Conservation (phyloP, 331 rosid genomes). For the Prunus yedoensis region DNA sequence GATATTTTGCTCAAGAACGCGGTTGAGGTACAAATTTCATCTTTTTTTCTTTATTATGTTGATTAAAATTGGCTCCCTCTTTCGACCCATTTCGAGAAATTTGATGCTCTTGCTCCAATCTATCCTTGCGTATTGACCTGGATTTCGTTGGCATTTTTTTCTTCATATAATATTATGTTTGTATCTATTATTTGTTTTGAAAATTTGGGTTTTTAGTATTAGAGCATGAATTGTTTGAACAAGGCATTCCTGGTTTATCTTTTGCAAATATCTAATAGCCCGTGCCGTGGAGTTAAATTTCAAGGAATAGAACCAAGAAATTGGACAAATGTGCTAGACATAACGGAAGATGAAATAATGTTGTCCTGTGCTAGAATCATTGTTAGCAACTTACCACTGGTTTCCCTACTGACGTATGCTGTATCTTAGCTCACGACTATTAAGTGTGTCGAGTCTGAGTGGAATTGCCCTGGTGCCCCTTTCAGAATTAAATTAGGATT, state of each 20-base stretch:
- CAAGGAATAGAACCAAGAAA: background rate
- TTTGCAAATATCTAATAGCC: background rate
- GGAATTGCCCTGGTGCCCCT: background rate
- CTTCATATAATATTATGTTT: background rate
- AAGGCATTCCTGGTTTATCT: background rate
- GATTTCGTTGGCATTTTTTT: background rate
- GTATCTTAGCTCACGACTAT: background rate
- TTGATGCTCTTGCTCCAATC: background rate
- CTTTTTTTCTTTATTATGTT: background rate
- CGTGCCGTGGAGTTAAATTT: background rate
- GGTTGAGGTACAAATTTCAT: constrained; percentile 55
- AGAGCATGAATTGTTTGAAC: background rate
- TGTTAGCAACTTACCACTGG: background rate
- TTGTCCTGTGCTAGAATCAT: background rate
- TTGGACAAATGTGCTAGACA: background rate
- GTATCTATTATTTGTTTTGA: background rate
- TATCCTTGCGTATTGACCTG: background rate
- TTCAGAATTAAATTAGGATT: background rate
- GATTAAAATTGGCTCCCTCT: background rate
- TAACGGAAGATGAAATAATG: background rate
- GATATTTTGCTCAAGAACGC: constrained; percentile 83
- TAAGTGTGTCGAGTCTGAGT: background rate
- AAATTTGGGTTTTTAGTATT: background rate
- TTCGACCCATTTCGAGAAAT: background rate
- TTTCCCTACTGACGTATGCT: background rate